phyloP scores from a whole-genome alignment of 441 rosid genomes.

The Dalechampia spathulata region DNA sequence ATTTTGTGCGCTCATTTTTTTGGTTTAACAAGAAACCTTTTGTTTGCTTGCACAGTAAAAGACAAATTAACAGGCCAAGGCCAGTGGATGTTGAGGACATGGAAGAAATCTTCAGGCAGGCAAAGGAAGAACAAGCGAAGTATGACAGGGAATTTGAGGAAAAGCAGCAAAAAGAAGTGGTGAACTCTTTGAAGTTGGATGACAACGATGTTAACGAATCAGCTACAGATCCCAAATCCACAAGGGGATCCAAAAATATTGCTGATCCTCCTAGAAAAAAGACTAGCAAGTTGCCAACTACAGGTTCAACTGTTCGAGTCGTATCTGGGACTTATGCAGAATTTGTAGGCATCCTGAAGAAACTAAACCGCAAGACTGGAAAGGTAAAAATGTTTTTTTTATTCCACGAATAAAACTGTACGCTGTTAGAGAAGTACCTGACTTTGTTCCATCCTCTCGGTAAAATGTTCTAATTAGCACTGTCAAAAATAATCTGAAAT shows the following conservation, averaged over 20 bases:
- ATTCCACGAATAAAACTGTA: neutral
- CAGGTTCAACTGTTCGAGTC: conserved; percentile 67
- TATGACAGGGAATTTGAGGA: conserved; percentile 54
- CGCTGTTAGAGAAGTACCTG: conserved; percentile 1
- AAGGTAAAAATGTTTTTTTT: conserved; percentile 52
- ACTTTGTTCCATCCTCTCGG: neutral
- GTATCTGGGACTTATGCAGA: conserved; percentile 70
- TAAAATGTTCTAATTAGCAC: neutral
- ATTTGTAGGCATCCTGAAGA: conserved; percentile 63
- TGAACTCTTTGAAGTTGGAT: conserved; percentile 25
- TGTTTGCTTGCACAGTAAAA: conserved; percentile 35
- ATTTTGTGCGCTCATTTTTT: neutral
- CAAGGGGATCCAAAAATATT: conserved; percentile 23
- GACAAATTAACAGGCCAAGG: conserved; percentile 69
- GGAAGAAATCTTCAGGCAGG: conserved; percentile 60
- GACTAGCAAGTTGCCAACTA: conserved; percentile 30
- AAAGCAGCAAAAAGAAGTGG: conserved; percentile 24
- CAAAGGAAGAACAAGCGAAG: conserved; percentile 71
- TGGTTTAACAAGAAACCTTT: neutral
- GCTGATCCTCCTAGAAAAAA: conserved; percentile 21
- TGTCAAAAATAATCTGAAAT: neutral
- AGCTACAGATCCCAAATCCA: conserved; percentile 26
- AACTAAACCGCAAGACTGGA: conserved; percentile 58
- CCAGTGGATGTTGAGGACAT: conserved; percentile 59
- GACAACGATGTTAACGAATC: conserved; percentile 21